Percentiles rank a stretch among this genome's conserved stretches.
Evolutionary conservation across 2,329 filamentous ascomycete genomes (phyloP).

Genomic region (Thielaviopsis euricoi): DNA sequence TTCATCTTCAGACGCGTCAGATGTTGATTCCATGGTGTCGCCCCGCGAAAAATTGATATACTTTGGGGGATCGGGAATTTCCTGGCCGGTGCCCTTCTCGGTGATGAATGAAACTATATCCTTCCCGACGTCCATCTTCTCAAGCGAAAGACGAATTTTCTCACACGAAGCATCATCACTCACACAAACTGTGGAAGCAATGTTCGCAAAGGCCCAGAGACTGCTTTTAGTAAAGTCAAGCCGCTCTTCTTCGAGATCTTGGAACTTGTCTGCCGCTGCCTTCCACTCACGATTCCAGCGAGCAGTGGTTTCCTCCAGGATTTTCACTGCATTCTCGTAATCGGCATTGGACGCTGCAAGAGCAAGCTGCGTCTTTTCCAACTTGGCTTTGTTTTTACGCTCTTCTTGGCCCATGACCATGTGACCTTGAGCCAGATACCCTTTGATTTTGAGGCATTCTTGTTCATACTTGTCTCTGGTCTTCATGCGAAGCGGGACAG

Average conservation of each 20-base stretch:
- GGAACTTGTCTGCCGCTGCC: slow-evolving; percentile 93
- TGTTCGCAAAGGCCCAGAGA: slow-evolving; percentile 94
- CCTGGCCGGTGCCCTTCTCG: slow-evolving; percentile 79
- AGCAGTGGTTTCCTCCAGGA: slow-evolving; percentile 83
- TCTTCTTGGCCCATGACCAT: slow-evolving; percentile 99
- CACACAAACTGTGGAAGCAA: slow-evolving; percentile 91
- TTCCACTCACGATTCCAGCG: slow-evolving; percentile 99
- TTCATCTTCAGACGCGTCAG: slow-evolving; percentile 72
- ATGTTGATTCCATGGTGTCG: slow-evolving; percentile 63
- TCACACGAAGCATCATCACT: slow-evolving; percentile 95
- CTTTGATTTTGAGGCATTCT: slow-evolving; percentile 95
- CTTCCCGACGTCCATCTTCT: slow-evolving; percentile 92
- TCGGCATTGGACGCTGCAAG: slow-evolving; percentile 80
- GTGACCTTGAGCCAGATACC: slow-evolving; percentile 92
- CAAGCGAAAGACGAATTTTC: slow-evolving; percentile 82
- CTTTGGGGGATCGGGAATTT: slow-evolving; percentile 91
- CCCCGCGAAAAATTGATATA: slow-evolving; percentile 98
- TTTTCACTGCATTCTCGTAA: slow-evolving; percentile 84
- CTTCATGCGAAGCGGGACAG: slow-evolving; percentile 24
- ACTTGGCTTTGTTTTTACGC: slow-evolving; percentile 93
- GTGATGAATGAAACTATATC: slow-evolving; percentile 83
- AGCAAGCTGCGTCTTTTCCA: slow-evolving; percentile 97
- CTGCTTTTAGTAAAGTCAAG: slow-evolving; percentile 97
- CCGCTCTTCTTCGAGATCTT: slow-evolving; percentile 93
- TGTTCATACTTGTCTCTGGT: slow-evolving; percentile 91